Conservation (phyloP, 495 filamentous ascomycete genomes). For the Penicillium waksmanii region DNA sequence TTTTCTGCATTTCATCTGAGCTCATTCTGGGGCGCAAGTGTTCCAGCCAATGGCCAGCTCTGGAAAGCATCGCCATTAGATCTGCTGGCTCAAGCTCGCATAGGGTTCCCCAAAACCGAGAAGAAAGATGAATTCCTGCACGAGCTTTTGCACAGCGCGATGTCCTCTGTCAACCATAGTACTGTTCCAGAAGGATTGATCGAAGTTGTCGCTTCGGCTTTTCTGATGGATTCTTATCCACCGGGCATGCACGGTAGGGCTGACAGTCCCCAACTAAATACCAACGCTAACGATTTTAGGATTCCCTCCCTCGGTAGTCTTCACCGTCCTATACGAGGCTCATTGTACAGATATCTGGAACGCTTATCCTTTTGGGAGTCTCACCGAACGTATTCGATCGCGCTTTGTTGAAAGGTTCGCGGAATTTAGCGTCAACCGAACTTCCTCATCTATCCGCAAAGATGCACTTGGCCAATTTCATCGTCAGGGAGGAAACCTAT, state of each 20-base stretch:
- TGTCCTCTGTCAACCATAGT: not conserved
- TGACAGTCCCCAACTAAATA: not conserved
- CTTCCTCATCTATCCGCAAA: not conserved
- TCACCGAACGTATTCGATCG: not conserved
- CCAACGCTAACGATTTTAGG: not conserved
- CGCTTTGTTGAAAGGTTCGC: not conserved
- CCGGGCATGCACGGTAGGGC: not conserved
- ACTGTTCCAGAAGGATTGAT: not conserved
- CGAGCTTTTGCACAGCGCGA: not conserved
- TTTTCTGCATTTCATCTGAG: constrained; percentile 16
- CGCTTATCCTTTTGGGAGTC: not conserved
- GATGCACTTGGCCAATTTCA: not conserved
- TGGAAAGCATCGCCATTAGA: not conserved
- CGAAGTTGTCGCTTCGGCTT: not conserved
- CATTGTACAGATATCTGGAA: not conserved
- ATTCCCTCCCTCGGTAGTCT: not conserved
- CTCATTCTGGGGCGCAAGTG: not conserved
- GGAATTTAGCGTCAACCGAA: not conserved
- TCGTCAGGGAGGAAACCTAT: constrained; percentile 9
- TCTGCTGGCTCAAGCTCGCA: not conserved
- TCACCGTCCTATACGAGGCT: not conserved
- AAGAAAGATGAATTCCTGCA: not conserved
- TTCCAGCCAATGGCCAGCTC: not conserved
- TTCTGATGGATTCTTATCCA: constrained; percentile 4
- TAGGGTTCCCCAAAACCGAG: not conserved